phyloP scores from a whole-genome alignment of 257 asterid species.

The Datura wrightii region DNA sequence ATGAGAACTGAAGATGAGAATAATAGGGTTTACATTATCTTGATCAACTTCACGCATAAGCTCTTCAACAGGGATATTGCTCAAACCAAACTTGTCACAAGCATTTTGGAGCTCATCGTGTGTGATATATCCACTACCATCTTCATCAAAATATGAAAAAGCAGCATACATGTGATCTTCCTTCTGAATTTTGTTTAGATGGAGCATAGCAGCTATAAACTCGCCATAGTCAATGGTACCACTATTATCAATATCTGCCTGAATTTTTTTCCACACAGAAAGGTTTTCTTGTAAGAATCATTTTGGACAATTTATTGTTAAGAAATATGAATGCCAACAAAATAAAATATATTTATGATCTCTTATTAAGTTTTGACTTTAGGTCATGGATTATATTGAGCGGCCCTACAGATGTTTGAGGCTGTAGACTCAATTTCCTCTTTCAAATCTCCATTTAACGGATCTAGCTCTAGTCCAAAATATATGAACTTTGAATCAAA shows the following conservation, averaged over 20 bases:
- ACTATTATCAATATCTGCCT: slow-evolving; percentile 60
- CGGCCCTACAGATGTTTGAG: not conserved
- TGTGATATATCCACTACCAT: slow-evolving; percentile 60
- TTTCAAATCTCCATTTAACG: not conserved
- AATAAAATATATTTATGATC: not conserved
- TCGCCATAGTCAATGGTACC: slow-evolving; percentile 61
- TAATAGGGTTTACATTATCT: slow-evolving; percentile 43
- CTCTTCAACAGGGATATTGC: slow-evolving; percentile 48
- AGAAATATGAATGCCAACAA: slow-evolving; percentile 20
- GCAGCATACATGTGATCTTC: slow-evolving; percentile 60
- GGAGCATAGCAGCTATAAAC: slow-evolving; percentile 61
- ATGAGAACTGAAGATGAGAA: slow-evolving; percentile 21
- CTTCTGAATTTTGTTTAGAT: slow-evolving; percentile 54
- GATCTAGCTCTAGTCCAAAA: not conserved
- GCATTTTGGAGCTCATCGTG: slow-evolving; percentile 56
- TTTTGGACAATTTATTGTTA: not conserved
- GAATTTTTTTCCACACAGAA: slow-evolving; percentile 29
- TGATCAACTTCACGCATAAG: slow-evolving; percentile 55
- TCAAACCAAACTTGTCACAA: slow-evolving; percentile 51
- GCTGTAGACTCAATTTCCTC: not conserved
- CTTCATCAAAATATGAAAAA: slow-evolving; percentile 57
- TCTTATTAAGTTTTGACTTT: too few relatives aligned
- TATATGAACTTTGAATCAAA: not conserved
- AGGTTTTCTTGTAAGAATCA: not conserved
- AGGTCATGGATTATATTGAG: too few relatives aligned